Evolutionary conservation across 2,329 filamentous ascomycete species (phyloP).

Genomic region (Diplodia mutila): DNA sequence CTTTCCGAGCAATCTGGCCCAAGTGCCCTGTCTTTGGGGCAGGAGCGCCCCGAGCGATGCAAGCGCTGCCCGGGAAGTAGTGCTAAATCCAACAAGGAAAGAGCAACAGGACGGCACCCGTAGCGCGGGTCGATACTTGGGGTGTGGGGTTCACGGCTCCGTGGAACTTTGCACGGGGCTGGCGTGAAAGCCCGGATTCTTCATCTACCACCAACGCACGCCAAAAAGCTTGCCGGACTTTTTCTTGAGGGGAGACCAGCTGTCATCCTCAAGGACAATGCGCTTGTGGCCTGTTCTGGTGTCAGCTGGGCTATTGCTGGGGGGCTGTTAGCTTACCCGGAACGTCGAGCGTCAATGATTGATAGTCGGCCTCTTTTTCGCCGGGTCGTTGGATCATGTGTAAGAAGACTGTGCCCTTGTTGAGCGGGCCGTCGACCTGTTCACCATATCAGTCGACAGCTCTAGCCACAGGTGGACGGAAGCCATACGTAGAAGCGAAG

Average conservation of each 20-base stretch:
- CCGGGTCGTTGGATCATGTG: conserved; percentile 74
- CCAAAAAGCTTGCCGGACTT: conserved; percentile 23
- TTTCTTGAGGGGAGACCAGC: conserved; percentile 7
- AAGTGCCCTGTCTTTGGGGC: neutral
- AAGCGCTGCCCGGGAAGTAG: neutral
- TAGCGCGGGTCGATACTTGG: no score
- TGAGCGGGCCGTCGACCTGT: conserved; percentile 77
- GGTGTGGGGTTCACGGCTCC: neutral
- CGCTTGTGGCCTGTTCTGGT: conserved; percentile 8
- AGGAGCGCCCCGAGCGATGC: neutral
- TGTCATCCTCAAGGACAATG: conserved; percentile 22
- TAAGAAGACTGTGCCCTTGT: conserved; percentile 72
- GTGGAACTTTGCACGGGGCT: neutral
- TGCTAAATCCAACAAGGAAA: neutral
- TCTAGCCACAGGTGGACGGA: neutral
- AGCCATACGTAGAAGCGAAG: conserved; percentile 72
- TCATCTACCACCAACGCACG: conserved; percentile 24
- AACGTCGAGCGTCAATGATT: conserved; percentile 78
- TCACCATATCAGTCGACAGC: neutral
- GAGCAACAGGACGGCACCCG: neutral
- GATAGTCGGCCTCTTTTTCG: conserved; percentile 73
- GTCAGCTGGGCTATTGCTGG: neutral
- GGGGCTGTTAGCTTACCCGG: conserved; percentile 55
- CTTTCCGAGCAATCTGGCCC: neutral
- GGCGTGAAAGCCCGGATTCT: neutral